These are phyloP conservation scores for Coemansia aciculifera DNA, from an alignment of 192 early-diverging fungal species.

Conservation along the genomic window DNA sequence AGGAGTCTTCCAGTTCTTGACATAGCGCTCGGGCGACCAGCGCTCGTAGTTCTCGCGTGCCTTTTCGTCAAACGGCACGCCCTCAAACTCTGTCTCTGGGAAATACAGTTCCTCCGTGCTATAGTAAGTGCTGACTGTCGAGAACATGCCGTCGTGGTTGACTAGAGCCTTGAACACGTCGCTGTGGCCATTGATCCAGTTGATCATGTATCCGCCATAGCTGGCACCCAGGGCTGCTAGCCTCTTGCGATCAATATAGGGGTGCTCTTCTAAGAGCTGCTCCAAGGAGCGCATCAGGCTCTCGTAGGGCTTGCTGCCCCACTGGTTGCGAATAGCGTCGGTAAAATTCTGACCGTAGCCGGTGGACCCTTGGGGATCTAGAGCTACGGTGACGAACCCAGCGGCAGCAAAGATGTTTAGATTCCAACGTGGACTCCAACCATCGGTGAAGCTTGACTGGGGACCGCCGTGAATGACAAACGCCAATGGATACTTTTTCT, in stretches of 20 bases:
- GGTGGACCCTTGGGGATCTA: constrained; percentile 78
- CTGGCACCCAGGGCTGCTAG: constrained; percentile 71
- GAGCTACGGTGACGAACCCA: constrained; percentile 70
- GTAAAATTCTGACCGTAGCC: constrained; percentile 79
- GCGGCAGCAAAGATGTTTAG: constrained; percentile 70
- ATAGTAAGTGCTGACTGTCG: constrained; percentile 64
- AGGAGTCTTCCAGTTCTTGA: constrained; percentile 74
- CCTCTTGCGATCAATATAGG: constrained; percentile 61
- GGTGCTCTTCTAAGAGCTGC: constrained; percentile 39
- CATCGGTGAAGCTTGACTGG: constrained; percentile 58
- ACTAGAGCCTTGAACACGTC: constrained; percentile 69
- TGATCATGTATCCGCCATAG: constrained; percentile 85
- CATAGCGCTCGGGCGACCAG: constrained; percentile 71
- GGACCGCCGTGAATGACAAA: constrained; percentile 86
- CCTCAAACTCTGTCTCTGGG: constrained; percentile 68
- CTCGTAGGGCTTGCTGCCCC: constrained; percentile 73
- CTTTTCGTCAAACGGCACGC: constrained; percentile 62
- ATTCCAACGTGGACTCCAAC: constrained; percentile 73
- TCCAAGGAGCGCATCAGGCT: constrained; percentile 75
- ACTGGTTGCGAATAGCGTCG: constrained; percentile 75
- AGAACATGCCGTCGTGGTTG: constrained; percentile 83
- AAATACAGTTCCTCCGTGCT: constrained; percentile 79
- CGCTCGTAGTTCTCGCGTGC: constrained; percentile 62
- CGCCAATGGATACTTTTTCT: constrained; percentile 70
- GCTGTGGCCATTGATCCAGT: constrained; percentile 86